phyloP scores from a whole-genome alignment of 73 alveolate genomes.

The Paramecium tetraurelia region DNA sequence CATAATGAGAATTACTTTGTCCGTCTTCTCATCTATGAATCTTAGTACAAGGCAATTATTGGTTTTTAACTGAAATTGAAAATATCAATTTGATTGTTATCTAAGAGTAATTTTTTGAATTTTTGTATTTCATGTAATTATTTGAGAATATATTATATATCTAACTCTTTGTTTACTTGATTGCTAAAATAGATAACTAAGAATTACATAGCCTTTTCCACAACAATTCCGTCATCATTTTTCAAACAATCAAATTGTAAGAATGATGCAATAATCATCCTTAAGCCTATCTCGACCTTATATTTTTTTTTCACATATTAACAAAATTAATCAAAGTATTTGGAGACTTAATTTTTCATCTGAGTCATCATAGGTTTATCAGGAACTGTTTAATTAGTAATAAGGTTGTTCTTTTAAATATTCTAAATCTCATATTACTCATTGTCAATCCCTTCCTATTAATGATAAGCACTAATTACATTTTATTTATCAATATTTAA shows the following conservation, averaged over 20 bases:
- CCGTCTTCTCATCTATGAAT: not conserved
- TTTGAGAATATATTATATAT: not conserved
- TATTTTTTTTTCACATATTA: not conserved
- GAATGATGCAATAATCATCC: not conserved
- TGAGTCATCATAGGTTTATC: not conserved
- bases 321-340: not conserved
- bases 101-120: not conserved
- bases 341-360: not conserved
- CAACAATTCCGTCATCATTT: not conserved
- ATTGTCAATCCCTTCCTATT: not conserved
- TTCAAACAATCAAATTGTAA: not conserved
- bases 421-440: not conserved
- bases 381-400: not conserved
- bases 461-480: not conserved
- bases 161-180: not conserved
- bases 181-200: not conserved
- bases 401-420: not conserved
- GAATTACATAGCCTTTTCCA: not conserved
- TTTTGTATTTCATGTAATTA: slow-evolving; percentile 9
- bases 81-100: not conserved
- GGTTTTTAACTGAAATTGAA: slow-evolving; percentile 34
- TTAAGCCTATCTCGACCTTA: not conserved
- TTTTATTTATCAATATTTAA: not conserved
- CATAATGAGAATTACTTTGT: not conserved
- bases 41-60: not conserved